Percentiles rank a stretch among this genome's conserved stretches.
phyloP scores from a whole-genome alignment of 2,329 filamentous ascomycete genomes.

The Alternaria atra region DNA sequence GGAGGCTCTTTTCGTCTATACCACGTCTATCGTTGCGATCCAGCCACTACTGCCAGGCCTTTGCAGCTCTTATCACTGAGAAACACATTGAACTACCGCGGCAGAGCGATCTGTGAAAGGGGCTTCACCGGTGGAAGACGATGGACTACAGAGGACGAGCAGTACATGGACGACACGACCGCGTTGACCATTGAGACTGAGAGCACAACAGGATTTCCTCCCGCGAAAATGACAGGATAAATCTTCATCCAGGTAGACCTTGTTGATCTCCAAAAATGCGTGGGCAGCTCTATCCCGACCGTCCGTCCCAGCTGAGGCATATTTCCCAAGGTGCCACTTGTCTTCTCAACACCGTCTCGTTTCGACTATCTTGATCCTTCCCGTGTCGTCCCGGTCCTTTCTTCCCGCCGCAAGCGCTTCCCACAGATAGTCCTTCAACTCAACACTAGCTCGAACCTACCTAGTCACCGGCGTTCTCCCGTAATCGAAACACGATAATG shows the following conservation, averaged over 20 bases:
- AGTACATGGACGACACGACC: background rate
- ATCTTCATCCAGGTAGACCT: background rate
- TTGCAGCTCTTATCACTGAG: background rate
- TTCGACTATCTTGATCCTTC: slow-evolving; percentile 5
- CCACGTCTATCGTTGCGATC: background rate
- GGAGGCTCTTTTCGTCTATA: background rate
- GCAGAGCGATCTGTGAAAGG: background rate
- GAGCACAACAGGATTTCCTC: background rate
- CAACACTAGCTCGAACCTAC: background rate
- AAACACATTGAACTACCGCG: background rate
- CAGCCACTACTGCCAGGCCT: background rate
- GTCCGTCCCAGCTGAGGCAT: background rate
- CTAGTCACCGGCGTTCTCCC: background rate
- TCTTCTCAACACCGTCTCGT: slow-evolving; percentile 7
- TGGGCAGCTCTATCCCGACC: background rate
- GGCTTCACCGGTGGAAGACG: background rate
- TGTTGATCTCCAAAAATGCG: background rate
- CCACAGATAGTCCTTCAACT: background rate
- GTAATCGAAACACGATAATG: background rate
- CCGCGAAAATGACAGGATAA: background rate
- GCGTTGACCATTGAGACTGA: background rate
- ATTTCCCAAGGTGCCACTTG: slow-evolving; percentile 18
- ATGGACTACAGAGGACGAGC: background rate
- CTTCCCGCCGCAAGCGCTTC: slow-evolving; percentile 3
- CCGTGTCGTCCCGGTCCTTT: slow-evolving; percentile 13